Evolutionary conservation across 768 basidiomycete species (phyloP).

Genomic region (Kwoniella sp.): DNA sequence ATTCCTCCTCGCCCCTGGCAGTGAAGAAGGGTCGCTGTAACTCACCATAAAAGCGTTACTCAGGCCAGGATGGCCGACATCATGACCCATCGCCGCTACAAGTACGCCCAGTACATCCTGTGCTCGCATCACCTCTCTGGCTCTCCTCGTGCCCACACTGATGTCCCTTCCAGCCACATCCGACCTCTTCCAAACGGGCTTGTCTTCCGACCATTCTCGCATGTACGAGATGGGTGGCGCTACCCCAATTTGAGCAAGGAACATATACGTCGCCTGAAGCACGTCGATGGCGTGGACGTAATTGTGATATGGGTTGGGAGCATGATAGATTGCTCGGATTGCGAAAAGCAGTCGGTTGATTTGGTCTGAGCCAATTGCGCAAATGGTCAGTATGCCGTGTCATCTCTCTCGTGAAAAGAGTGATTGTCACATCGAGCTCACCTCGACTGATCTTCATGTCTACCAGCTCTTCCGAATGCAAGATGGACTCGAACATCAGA

Average conservation of each 20-base stretch:
- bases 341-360: constrained; percentile 79
- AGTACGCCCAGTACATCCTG: constrained; percentile 81
- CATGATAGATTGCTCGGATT: constrained; percentile 86
- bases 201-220: constrained; percentile 58
- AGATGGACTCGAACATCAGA: constrained; percentile 82
- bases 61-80: constrained; percentile 94
- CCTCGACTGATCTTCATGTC: constrained; percentile 54
- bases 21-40: constrained; percentile 25
- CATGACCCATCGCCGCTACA: constrained; percentile 93
- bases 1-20: too few species aligned
- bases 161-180: constrained; percentile 20
- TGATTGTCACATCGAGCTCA: constrained; percentile 33
- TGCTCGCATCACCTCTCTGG: constrained; percentile 58
- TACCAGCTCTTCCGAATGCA: constrained; percentile 69
- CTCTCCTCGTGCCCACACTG: constrained; percentile 39
- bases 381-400: constrained; percentile 55
- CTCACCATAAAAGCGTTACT: constrained; percentile 90
- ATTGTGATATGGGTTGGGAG: constrained; percentile 93
- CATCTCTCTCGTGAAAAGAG: background rate
- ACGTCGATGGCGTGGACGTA: constrained; percentile 97
- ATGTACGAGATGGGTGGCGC: constrained; percentile 77
- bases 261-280: constrained; percentile 85
- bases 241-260: constrained; percentile 74
- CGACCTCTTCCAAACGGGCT: constrained; percentile 46
- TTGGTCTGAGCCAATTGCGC: constrained; percentile 62